Percentiles rank a stretch among this genome's conserved stretches.
Conservation (phyloP, 805 yeast genomes). For the Candida easanensis region DNA sequence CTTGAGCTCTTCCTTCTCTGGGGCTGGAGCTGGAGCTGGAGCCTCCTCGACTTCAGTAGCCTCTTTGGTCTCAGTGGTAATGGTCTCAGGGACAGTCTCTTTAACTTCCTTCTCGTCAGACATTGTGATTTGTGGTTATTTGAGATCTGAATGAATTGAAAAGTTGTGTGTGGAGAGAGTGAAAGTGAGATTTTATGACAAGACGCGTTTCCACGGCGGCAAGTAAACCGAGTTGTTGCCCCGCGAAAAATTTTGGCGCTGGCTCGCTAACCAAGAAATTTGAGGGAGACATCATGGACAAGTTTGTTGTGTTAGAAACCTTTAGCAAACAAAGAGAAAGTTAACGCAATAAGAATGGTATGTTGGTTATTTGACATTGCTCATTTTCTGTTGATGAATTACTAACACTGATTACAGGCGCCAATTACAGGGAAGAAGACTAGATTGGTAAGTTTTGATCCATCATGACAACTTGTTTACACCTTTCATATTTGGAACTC, state of each 20-base stretch:
- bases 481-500: too few species aligned
- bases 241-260: too few species aligned
- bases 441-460: conserved; percentile 36
- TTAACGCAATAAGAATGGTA: not conserved
- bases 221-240: too few species aligned
- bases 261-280: too few species aligned
- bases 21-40: conserved; percentile 4
- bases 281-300: too few species aligned
- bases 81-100: not conserved
- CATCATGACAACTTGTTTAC: not conserved
- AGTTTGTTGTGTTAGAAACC: too few species aligned
- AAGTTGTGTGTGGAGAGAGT: not conserved
- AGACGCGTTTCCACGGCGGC: too few species aligned
- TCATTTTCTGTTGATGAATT: not conserved
- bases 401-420: conserved; percentile 16
- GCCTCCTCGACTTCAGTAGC: conserved; percentile 11
- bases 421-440: conserved; percentile 38
- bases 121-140: conserved; percentile 17
- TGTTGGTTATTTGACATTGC: not conserved
- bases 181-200: too few species aligned
- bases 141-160: not conserved
- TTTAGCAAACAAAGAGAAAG: too few species aligned
- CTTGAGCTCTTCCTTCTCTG: conserved; percentile 23
- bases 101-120: conserved; percentile 24
- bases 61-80: not conserved